Evolutionary conservation across 352 stramenopile species (phyloP).

Genomic region (Phytophthora ohioensis): DNA sequence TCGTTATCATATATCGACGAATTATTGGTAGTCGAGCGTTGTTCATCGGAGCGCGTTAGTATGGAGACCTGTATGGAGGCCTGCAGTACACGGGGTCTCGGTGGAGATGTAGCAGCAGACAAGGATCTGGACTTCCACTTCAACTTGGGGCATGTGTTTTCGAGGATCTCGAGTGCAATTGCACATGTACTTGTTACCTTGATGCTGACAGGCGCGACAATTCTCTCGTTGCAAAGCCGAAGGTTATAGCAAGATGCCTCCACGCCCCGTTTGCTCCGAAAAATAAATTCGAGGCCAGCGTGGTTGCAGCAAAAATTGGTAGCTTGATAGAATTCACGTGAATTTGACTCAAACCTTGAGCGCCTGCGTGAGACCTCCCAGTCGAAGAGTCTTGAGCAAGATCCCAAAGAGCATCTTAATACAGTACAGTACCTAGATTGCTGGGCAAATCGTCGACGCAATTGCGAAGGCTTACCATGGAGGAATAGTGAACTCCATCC

Average conservation of each 20-base stretch:
- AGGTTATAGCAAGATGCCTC: conserved; percentile 7
- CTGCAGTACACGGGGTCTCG: background rate
- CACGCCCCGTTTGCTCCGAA: conserved; percentile 21
- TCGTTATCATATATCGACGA: too few species aligned
- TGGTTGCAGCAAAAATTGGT: conserved; percentile 9
- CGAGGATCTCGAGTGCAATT: conserved; percentile 10
- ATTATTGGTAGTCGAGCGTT: too few species aligned
- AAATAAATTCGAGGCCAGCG: conserved; percentile 2
- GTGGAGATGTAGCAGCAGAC: background rate
- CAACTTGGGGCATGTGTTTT: conserved; percentile 21
- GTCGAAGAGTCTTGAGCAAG: conserved; percentile 5
- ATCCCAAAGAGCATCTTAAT: conserved; percentile 19
- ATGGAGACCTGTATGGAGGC: too few species aligned
- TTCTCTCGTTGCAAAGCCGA: conserved; percentile 12
- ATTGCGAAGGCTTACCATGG: conserved; percentile 12
- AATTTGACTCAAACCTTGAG: background rate
- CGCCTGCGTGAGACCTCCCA: conserved; percentile 13
- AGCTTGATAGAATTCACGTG: too few species aligned
- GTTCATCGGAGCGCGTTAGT: too few species aligned
- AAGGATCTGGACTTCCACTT: conserved; percentile 3
- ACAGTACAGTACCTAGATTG: conserved; percentile 7
- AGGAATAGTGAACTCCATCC: conserved; percentile 8
- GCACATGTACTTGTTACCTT: conserved; percentile 12
- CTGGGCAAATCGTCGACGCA: conserved; percentile 17
- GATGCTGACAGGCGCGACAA: conserved; percentile 4